These are phyloP conservation scores for Geranomyces michiganensis DNA, from an alignment of 192 early-diverging fungal genomes.

Conservation along the genomic window DNA sequence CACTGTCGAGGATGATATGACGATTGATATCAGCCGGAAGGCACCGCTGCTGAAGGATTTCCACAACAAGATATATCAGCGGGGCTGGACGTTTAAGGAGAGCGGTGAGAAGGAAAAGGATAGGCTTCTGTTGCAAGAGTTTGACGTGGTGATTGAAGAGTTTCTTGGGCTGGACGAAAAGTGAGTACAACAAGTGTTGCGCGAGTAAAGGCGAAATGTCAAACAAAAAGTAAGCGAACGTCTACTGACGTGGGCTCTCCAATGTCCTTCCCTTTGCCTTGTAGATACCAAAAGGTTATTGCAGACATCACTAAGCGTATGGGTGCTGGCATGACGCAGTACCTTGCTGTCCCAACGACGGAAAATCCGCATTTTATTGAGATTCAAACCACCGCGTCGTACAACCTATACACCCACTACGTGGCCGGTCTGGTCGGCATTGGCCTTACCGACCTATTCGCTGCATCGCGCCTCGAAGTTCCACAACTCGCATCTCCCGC, in stretches of 20 bases:
- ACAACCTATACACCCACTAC: constrained; percentile 97
- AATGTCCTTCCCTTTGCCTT: not conserved
- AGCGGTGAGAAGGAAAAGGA: constrained; percentile 94
- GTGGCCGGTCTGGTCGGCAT: constrained; percentile 95
- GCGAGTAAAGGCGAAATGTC: no score
- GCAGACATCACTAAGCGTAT: constrained; percentile 88
- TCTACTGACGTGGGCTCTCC: not conserved
- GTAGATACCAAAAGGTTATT: constrained; percentile 82
- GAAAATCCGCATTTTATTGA: constrained; percentile 42
- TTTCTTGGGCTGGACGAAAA: constrained; percentile 73
- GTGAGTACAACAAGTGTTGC: constrained; percentile 17
- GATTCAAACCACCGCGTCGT: constrained; percentile 76
- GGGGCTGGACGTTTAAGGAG: constrained; percentile 62
- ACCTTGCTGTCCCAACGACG: constrained; percentile 16
- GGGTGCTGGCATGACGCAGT: constrained; percentile 95
- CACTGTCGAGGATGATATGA: constrained; percentile 99
- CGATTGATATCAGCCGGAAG: constrained; percentile 77
- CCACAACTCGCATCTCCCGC: constrained; percentile 21
- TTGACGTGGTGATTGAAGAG: constrained; percentile 86
- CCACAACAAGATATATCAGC: constrained; percentile 76
- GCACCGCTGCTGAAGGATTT: constrained; percentile 75
- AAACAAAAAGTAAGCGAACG: no score
- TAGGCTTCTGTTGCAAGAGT: constrained; percentile 84
- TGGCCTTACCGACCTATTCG: constrained; percentile 90
- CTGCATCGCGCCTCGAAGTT: constrained; percentile 79